Evolutionary conservation across 179 eudicot species (phyloP).

Genomic region (Beta corolliflora): DNA sequence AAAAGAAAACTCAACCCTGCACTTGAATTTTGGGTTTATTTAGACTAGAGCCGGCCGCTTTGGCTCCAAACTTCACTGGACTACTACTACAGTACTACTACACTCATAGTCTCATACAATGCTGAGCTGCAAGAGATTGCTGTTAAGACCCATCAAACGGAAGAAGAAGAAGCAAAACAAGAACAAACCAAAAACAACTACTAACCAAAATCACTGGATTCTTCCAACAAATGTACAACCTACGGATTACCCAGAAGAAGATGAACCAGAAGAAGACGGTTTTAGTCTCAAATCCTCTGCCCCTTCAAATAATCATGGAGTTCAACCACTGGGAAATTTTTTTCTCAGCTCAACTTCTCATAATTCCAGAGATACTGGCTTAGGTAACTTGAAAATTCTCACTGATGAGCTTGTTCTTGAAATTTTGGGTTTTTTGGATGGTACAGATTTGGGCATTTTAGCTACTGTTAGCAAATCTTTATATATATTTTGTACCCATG

Average conservation of each 20-base stretch:
- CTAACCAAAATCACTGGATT: constrained; percentile 15
- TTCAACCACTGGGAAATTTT: constrained; percentile 87
- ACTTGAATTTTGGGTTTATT: too few species aligned
- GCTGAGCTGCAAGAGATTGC: constrained; percentile 41
- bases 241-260: neutral
- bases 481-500: constrained; percentile 78
- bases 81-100: too few species aligned
- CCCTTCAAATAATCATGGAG: constrained; percentile 54
- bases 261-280: constrained; percentile 32
- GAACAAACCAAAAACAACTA: neutral
- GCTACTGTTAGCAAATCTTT: constrained; percentile 81
- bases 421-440: constrained; percentile 71
- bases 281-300: constrained; percentile 62
- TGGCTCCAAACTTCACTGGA: neutral
- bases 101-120: constrained; percentile 2
- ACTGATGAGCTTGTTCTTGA: constrained; percentile 95
- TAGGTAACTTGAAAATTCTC: constrained; percentile 67
- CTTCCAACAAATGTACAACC: neutral
- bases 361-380: constrained; percentile 77
- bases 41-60: too few species aligned
- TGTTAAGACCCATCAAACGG: constrained; percentile 26
- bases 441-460: constrained; percentile 61
- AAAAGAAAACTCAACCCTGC: too few species aligned
- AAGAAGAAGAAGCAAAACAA: constrained; percentile 31
- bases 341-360: constrained; percentile 50